Evolutionary conservation across 2,329 filamentous ascomycete genomes (phyloP), one percentile per base, ranked within the genome.

Genomic region (Talaromyces albobiverticillius): DNA sequence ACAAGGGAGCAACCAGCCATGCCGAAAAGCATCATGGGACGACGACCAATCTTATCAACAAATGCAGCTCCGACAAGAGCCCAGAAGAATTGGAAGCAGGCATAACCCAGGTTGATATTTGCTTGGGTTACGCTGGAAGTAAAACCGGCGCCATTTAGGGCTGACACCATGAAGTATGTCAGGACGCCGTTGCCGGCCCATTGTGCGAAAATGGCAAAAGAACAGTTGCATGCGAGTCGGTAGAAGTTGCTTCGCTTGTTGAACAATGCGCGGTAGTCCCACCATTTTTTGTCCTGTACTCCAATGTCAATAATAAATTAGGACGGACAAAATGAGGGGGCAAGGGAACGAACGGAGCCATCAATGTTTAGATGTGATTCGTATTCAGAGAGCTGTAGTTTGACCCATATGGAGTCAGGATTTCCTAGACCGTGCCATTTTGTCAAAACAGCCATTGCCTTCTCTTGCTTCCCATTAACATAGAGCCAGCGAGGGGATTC

Each of bases 401-500:
- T 60, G 16, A 70, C 67, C 59, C 61, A 69, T 14, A 59, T 53
- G 13, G 62, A 66, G 2, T 72, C 64, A 1, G 52, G 57, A 50
- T 68, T 67, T n/a, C 52, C 52, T 13, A 25, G 20, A 11, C 48
- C 54, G 6, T 56, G 48, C 31, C 34, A 51, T 14, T 48, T 46
- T 31, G 41, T 46, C 4, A 74, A 57, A 1, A 76, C 70, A 4
- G 63, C 58, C 0, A 72, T 59, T 2, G 70, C 70, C 9, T 76
- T 69, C 6, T 74, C 71, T 1, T 65, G 57, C 0, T 67, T 67
- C 34, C 71, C 66, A 31, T 76, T 73, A 0, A 69, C 64, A 3
- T 70, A 68, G 14, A 78, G 55, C 73, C 75, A 78, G 22, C 76
- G 65, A 1, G 75, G 76, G 1, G 74, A 75, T 58, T 76, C 73